Conservation (phyloP, 2,329 filamentous ascomycete species). For the Lecanicillium sp. region DNA sequence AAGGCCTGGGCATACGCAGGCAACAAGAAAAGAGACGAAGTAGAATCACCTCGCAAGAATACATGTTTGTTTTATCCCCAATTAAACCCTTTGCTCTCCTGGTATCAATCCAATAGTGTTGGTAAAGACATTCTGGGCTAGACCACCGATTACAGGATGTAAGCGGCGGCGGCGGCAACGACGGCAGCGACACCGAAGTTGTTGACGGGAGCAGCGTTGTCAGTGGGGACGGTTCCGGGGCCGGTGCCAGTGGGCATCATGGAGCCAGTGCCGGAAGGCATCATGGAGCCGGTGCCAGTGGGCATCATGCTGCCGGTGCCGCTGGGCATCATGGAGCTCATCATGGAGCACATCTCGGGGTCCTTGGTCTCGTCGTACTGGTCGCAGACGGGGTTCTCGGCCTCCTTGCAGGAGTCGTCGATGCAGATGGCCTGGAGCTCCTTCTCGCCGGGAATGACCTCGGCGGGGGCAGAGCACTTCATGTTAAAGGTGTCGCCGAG, state of each 20-base stretch:
- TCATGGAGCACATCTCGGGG: conserved; percentile 9
- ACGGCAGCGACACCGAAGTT: conserved; percentile 19
- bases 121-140: too few relatives aligned
- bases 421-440: conserved; percentile 51
- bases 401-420: conserved; percentile 37
- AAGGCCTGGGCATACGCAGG: too few relatives aligned
- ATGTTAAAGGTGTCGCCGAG: conserved; percentile 44
- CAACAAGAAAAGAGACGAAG: too few relatives aligned
- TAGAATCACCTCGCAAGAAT: too few relatives aligned
- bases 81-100: too few relatives aligned
- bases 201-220: conserved; percentile 17
- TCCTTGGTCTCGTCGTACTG: conserved; percentile 28
- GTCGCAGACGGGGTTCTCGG: conserved; percentile 36
- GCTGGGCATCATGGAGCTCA: conserved; percentile 1
- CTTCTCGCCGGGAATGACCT: conserved; percentile 33
- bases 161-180: conserved; percentile 19
- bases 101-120: too few relatives aligned
- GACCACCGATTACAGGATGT: conserved; percentile 21
- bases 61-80: too few relatives aligned
- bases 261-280: conserved; percentile 10
- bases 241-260: conserved; percentile 7
- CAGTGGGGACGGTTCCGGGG: conserved; percentile 9
- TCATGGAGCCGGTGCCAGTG: conserved; percentile 9
- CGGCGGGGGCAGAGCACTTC: conserved; percentile 38
- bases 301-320: conserved; percentile 9